Evolutionary conservation across 495 filamentous ascomycete species (phyloP), one percentile per base, ranked within the genome.

Genomic region (Aspergillus diversus): DNA sequence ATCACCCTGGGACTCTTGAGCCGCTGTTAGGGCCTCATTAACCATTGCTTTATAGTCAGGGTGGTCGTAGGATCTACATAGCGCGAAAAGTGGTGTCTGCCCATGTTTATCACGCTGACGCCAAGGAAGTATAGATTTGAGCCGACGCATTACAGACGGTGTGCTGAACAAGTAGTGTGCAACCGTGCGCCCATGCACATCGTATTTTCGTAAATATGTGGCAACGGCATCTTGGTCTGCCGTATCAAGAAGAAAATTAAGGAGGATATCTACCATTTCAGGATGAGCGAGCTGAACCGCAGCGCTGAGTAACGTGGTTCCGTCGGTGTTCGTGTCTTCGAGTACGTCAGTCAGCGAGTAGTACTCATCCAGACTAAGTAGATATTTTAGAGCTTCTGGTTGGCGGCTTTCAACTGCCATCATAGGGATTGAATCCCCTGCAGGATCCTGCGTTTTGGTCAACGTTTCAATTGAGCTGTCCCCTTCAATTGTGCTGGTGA

Each of bases 141-240:
- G 85, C 49, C 84, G 80, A 32, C 77, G 76, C 69, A 98, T 91
- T 35, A 98, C 79, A 27, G 86, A 83, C 4, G 94, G 95, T 5
- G 91, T 88, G 71, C 94, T 92, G 77, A 98, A 99, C n/a, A 99
- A 79, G 70, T 98, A 99, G 75, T 99, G 96, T 4, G 88, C 94
- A 46, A 90, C 88, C 46, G 93, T 96, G 42, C 96, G 88, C 33
- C 95, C 96, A 74, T 92, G 87, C 43, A 80, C 86, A 70, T 99
- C 96, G 60, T 93, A 87, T 59, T 84, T 80, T 31, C 83, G 78
- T 61, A 98, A 75, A 72, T 98, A 98, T 6, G 77, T 72, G 9
- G 71, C 71, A 55, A 92, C 74, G 16, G 80, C 73, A 56, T 80
- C 73, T n/a, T 81, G 70, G 50, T 85, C 80, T 33, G 79, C 70